These are phyloP conservation scores for Lachnellula occidentalis DNA, from an alignment of 2,329 filamentous ascomycete genomes.

Conservation along the genomic window DNA sequence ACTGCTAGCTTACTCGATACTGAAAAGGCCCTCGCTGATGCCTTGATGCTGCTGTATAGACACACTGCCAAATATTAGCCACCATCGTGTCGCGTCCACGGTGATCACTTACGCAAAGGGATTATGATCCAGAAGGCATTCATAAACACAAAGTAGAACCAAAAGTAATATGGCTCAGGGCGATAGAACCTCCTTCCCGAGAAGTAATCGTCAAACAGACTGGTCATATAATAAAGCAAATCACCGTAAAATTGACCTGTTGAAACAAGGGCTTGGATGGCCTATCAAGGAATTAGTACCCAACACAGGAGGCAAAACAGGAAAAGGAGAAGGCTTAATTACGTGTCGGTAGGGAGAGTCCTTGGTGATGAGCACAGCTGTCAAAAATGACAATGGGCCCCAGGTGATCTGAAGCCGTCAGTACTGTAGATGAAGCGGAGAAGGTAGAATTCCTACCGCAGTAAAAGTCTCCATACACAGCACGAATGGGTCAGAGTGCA, in stretches of 20 bases:
- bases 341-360: conserved; percentile 39
- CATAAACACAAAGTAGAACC: conserved; percentile 57
- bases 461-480: conserved; percentile 51
- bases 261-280: conserved; percentile 36
- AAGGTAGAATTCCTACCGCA: conserved; percentile 30
- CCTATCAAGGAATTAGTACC: conserved; percentile 1
- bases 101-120: conserved; percentile 43
- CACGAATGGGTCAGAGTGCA: conserved; percentile 46
- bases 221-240: conserved; percentile 55
- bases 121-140: conserved; percentile 57
- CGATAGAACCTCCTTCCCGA: conserved; percentile 47
- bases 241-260: conserved; percentile 41
- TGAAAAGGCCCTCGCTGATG: conserved; percentile 21
- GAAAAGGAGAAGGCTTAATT: too few species aligned
- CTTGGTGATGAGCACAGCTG: conserved; percentile 41
- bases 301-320: too few species aligned
- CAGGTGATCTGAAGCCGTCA: conserved; percentile 40
- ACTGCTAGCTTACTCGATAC: conserved; percentile 3
- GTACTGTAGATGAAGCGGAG: background rate
- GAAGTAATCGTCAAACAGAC: conserved; percentile 42
- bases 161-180: conserved; percentile 56
- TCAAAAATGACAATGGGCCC: conserved; percentile 53
- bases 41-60: conserved; percentile 22
- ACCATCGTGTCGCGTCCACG: background rate
- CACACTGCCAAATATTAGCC: conserved; percentile 14